Conservation (phyloP, 768 basidiomycete genomes). For the Phlegmacium glaucopus region DNA sequence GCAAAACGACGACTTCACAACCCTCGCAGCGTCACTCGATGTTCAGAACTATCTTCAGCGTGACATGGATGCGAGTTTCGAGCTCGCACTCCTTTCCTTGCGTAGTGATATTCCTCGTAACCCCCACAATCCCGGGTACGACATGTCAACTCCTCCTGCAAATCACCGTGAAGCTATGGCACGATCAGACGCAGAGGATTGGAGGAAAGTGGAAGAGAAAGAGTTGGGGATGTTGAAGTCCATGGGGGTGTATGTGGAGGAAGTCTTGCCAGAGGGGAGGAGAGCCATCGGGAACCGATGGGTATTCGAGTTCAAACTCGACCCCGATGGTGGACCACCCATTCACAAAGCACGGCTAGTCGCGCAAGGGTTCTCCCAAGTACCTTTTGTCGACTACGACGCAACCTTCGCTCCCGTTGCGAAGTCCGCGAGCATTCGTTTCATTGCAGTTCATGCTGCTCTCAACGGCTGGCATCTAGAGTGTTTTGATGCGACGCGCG, state of each 20-base stretch:
- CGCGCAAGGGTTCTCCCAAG: slow-evolving; percentile 12
- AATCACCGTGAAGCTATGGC: slow-evolving; percentile 9
- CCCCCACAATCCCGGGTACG: background rate
- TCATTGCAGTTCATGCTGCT: too few relatives aligned
- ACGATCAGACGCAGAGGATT: slow-evolving; percentile 3
- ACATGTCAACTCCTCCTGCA: slow-evolving; percentile 5
- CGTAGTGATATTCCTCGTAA: slow-evolving; percentile 3
- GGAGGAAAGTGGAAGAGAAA: slow-evolving; percentile 8
- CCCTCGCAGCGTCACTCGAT: slow-evolving; percentile 7
- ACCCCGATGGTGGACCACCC: background rate
- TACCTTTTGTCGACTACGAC: slow-evolving; percentile 7
- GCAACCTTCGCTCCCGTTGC: slow-evolving; percentile 6
- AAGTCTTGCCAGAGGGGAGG: slow-evolving; percentile 2
- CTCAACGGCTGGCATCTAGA: too few relatives aligned
- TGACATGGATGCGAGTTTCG: slow-evolving; percentile 3
- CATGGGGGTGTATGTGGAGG: slow-evolving; percentile 8
- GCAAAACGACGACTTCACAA: background rate
- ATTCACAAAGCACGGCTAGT: slow-evolving; percentile 6
- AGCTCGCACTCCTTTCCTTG: slow-evolving; percentile 3
- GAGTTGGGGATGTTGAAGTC: slow-evolving; percentile 8
- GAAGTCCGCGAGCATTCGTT: too few relatives aligned
- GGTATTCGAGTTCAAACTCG: slow-evolving; percentile 9
- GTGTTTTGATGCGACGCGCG: too few relatives aligned
- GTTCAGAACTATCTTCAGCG: slow-evolving; percentile 8
- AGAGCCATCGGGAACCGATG: slow-evolving; percentile 11